Evolutionary conservation across 192 early-diverging fungal genomes (phyloP).

Genomic region (Coemansia sp.): DNA sequence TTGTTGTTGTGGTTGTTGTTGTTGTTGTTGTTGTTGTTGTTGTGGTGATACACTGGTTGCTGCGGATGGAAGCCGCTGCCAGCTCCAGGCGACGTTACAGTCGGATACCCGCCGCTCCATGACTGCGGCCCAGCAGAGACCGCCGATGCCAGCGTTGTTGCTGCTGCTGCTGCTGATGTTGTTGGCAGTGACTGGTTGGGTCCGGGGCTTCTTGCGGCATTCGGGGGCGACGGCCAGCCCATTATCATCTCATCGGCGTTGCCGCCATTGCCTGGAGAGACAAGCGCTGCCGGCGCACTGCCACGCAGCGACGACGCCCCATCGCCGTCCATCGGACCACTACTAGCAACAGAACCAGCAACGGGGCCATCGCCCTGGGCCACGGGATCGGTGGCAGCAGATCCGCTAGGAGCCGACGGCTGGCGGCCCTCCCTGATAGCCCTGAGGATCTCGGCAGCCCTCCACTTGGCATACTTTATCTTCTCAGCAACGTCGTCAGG

Average conservation of each 20-base stretch:
- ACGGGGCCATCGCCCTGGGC: background rate
- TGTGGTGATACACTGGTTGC: constrained; percentile 1
- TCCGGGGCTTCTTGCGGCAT: background rate
- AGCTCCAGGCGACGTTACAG: background rate
- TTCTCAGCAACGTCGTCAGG: constrained; percentile 73
- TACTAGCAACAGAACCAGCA: too few relatives aligned
- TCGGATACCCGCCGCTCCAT: background rate
- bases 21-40: constrained; percentile 8
- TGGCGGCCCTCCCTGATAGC: constrained; percentile 80
- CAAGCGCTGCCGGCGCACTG: too few relatives aligned
- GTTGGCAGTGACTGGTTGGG: background rate
- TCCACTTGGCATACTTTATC: constrained; percentile 95
- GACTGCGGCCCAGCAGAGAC: background rate
- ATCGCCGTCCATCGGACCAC: too few relatives aligned
- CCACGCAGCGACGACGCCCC: too few relatives aligned
- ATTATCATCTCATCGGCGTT: constrained; percentile 12
- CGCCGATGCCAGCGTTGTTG: background rate
- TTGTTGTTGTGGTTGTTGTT: background rate
- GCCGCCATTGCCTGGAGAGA: background rate
- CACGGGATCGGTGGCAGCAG: background rate
- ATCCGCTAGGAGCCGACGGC: constrained; percentile 53
- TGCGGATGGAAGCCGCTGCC: background rate
- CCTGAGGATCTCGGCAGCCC: constrained; percentile 92
- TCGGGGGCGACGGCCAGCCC: constrained; percentile 37
- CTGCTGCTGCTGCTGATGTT: constrained; percentile 12